Conservation (phyloP, 2,329 filamentous ascomycete genomes). For the Nigrospora oryzae region DNA sequence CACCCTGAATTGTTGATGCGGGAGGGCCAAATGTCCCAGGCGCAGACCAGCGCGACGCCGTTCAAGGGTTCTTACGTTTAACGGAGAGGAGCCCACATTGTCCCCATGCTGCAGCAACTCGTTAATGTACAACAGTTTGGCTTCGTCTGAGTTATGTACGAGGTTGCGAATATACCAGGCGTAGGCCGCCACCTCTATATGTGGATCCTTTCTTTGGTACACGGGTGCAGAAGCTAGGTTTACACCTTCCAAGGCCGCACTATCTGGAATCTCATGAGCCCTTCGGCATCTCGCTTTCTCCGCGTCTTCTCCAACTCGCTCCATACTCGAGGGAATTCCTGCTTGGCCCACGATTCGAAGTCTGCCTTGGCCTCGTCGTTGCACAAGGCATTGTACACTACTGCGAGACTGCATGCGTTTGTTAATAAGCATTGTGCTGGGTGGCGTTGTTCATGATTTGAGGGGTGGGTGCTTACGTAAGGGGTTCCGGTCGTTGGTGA, state of each 20-base stretch:
- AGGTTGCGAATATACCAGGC: conserved; percentile 1
- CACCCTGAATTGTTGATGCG: conserved; percentile 72
- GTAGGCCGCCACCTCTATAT: conserved; percentile 7
- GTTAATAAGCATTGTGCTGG: neutral
- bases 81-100: neutral
- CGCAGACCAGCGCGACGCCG: conserved; percentile 9
- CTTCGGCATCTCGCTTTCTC: conserved; percentile 32
- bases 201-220: conserved; percentile 21
- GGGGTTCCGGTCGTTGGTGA: conserved; percentile 23
- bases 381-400: conserved; percentile 67
- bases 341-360: conserved; percentile 67
- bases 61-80: conserved; percentile 6
- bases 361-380: conserved; percentile 56
- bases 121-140: conserved; percentile 25
- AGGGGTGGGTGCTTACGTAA: conserved; percentile 13
- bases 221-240: conserved; percentile 15
- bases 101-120: too few relatives aligned
- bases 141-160: conserved; percentile 21
- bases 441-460: neutral
- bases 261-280: conserved; percentile 41
- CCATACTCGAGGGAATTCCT: conserved; percentile 63
- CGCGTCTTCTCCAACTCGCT: conserved; percentile 49
- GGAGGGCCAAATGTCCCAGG: conserved; percentile 4
- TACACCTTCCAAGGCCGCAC: conserved; percentile 38
- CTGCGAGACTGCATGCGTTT: conserved; percentile 49